Evolutionary conservation across 148 eudicot species (phyloP).

Genomic region (Euryodendron excelsum): DNA sequence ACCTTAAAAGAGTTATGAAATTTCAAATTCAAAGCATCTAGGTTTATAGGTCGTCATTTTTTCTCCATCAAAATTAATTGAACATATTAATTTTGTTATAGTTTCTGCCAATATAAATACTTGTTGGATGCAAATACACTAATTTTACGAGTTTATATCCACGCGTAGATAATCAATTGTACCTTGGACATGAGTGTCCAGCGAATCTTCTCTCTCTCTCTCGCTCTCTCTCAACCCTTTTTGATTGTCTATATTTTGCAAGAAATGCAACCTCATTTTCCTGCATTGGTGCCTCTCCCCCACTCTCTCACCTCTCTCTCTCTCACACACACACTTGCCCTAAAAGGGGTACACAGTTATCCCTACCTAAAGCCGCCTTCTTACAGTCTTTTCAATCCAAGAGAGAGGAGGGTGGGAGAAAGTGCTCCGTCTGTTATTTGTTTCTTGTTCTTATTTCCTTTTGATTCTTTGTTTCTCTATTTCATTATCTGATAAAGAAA

Average conservation of each 20-base stretch:
- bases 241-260: not conserved
- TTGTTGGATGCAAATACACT: too few relatives aligned
- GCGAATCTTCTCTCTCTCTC: constrained; percentile 3
- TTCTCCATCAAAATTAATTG: too few relatives aligned
- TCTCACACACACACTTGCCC: constrained; percentile 17
- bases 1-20: too few relatives aligned
- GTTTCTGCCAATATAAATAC: too few relatives aligned
- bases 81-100: too few relatives aligned
- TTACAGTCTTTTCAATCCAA: not conserved
- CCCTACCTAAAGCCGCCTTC: constrained; percentile 11
- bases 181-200: constrained; percentile 14
- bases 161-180: not conserved
- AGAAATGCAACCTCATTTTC: constrained; percentile 19
- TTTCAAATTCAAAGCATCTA: too few relatives aligned
- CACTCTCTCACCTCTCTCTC: constrained; percentile 1
- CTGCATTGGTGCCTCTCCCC: constrained; percentile 6
- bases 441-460: not conserved
- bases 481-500: constrained; percentile 8
- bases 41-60: too few relatives aligned
- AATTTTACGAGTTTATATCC: not conserved
- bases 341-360: constrained; percentile 5
- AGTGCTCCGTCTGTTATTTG: not conserved
- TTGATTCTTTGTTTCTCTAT: not conserved
- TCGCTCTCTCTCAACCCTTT: constrained; percentile 2
- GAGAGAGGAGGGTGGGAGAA: not conserved